phyloP scores from a whole-genome alignment of 1,139 yeast species.

The Groenewaldozyma auringiensis region DNA sequence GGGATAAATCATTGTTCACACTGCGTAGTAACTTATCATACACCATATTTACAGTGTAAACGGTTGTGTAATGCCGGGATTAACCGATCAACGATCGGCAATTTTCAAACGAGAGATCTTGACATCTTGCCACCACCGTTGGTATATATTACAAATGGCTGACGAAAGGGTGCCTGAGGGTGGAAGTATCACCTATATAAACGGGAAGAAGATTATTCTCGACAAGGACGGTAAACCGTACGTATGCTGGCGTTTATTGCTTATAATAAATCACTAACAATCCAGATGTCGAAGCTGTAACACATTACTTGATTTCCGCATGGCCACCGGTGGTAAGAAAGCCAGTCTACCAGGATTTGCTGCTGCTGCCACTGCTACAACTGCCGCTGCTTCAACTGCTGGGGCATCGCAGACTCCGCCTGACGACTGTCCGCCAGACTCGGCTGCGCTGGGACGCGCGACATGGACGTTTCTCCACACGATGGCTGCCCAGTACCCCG shows the following conservation, averaged over 20 bases:
- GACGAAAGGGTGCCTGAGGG: conserved; percentile 7
- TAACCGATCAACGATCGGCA: too few species aligned
- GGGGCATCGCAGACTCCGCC: conserved; percentile 18
- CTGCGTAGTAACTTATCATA: too few species aligned
- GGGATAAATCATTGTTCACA: too few species aligned
- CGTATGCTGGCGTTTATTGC: conserved; percentile 32
- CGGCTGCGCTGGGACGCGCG: conserved; percentile 67
- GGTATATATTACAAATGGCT: not conserved
- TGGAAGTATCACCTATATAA: conserved; percentile 12
- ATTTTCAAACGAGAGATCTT: too few species aligned
- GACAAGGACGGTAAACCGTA: conserved; percentile 91
- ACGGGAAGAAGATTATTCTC: conserved; percentile 64
- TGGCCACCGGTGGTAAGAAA: conserved; percentile 32
- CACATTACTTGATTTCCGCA: conserved; percentile 64
- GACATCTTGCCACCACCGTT: too few species aligned
- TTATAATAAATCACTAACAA: too few species aligned
- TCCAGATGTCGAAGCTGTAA: conserved; percentile 77
- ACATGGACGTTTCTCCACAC: conserved; percentile 93
- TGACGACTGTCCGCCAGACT: conserved; percentile 80
- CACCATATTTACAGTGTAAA: too few species aligned
- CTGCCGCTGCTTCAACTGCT: conserved; percentile 12
- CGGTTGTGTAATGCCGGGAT: too few species aligned
- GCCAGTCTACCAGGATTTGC: conserved; percentile 11
- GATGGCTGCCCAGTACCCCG: conserved; percentile 86
- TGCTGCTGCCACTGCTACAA: conserved; percentile 17